Evolutionary conservation across 2,329 filamentous ascomycete genomes (phyloP).

Genomic region (Metarhizium robertsii): DNA sequence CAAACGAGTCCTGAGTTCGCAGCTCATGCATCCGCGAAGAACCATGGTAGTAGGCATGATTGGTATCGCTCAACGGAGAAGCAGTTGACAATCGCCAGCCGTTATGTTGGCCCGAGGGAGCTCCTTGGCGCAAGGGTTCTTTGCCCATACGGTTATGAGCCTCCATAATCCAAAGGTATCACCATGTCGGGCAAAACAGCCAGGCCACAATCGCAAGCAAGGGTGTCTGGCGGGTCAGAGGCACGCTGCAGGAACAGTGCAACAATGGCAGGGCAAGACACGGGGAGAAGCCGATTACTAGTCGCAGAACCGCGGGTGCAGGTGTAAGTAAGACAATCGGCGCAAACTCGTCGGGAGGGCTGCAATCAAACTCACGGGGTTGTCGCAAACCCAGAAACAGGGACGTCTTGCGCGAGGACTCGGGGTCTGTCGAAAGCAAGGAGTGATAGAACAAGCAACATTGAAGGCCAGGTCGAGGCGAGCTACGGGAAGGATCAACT

Average conservation of each 20-base stretch:
- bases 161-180: conserved; percentile 16
- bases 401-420: not conserved
- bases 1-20: conserved; percentile 15
- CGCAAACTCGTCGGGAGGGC: too few relatives aligned
- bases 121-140: conserved; percentile 15
- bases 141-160: conserved; percentile 20
- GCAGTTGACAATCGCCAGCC: conserved; percentile 16
- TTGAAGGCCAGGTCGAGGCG: not conserved
- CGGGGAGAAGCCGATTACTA: not conserved
- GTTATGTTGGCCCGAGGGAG: not conserved
- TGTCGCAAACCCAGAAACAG: too few relatives aligned
- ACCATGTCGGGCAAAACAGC: conserved; percentile 13
- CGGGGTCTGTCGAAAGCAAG: not conserved
- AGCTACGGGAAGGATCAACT: not conserved
- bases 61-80: conserved; percentile 21
- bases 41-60: conserved; percentile 18
- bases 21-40: conserved; percentile 13
- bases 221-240: not conserved
- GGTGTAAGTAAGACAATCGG: not conserved
- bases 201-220: not conserved
- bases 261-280: not conserved
- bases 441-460: not conserved
- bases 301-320: not conserved
- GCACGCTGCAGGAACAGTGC: not conserved
- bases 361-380: too few relatives aligned